Percentiles rank a stretch among this genome's conserved stretches.
Conservation (phyloP, 495 filamentous ascomycete genomes). For the Penicillium arizonense region DNA sequence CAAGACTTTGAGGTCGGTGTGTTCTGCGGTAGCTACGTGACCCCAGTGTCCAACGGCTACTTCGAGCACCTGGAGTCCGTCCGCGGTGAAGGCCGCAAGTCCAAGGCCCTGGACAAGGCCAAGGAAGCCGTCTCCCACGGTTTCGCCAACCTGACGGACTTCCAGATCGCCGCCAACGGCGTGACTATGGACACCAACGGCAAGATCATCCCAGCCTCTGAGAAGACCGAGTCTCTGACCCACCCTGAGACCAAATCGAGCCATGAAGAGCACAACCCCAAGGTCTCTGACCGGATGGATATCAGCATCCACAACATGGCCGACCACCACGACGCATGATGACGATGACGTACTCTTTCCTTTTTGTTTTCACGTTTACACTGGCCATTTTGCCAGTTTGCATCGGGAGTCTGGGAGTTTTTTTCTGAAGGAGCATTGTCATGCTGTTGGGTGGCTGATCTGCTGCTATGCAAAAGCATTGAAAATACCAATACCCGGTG, state of each 20-base stretch:
- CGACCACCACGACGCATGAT: slow-evolving; percentile 42
- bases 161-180: slow-evolving; percentile 62
- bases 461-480: slow-evolving; percentile 3
- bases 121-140: slow-evolving; percentile 67
- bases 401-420: slow-evolving; percentile 14
- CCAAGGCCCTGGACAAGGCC: slow-evolving; percentile 68
- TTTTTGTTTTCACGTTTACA: slow-evolving; percentile 6
- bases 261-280: slow-evolving; percentile 33
- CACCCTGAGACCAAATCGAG: slow-evolving; percentile 1
- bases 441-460: slow-evolving; percentile 4
- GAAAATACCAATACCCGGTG: slow-evolving; percentile 8
- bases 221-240: neutral
- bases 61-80: slow-evolving; percentile 80
- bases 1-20: slow-evolving; percentile 88
- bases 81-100: slow-evolving; percentile 69
- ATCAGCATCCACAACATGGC: slow-evolving; percentile 59
- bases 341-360: slow-evolving; percentile 5
- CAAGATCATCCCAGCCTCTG: slow-evolving; percentile 50
- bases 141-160: slow-evolving; percentile 58
- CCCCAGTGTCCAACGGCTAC: slow-evolving; percentile 77
- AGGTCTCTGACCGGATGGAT: slow-evolving; percentile 55
- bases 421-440: slow-evolving; percentile 10
- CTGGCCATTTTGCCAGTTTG: slow-evolving; percentile 1
- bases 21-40: slow-evolving; percentile 90
- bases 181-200: slow-evolving; percentile 57